Evolutionary conservation across 257 asterid genomes (phyloP).

Genomic region (Datura wrightii): DNA sequence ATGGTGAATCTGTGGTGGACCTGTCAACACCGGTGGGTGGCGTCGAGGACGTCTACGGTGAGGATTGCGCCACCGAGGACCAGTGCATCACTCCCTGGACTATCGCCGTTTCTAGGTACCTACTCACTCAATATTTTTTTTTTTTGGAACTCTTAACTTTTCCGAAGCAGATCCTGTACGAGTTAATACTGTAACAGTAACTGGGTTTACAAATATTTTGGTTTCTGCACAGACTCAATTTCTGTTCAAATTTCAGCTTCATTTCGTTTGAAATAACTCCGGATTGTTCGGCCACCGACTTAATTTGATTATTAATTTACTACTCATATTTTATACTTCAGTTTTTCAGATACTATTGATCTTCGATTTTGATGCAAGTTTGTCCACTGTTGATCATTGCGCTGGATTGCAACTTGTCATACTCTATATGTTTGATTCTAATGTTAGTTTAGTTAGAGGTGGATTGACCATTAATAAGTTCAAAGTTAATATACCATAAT

Average conservation of each 20-base stretch:
- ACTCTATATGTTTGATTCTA: slow-evolving; percentile 4
- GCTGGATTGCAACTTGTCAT: neutral
- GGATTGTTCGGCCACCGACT: neutral
- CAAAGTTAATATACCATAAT: neutral
- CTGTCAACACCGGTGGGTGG: slow-evolving; percentile 82
- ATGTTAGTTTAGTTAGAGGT: too few relatives aligned
- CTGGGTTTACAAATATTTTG: neutral
- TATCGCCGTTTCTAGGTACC: slow-evolving; percentile 74
- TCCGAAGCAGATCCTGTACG: neutral
- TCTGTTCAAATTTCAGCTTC: neutral
- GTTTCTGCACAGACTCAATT: neutral
- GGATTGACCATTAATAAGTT: neutral
- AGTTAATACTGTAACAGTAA: neutral
- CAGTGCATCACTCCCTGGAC: slow-evolving; percentile 89
- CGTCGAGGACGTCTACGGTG: slow-evolving; percentile 87
- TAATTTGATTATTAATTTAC: neutral
- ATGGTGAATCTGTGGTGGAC: slow-evolving; percentile 80
- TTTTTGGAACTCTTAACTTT: neutral
- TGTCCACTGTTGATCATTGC: neutral
- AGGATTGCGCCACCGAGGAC: slow-evolving; percentile 89
- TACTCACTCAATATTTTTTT: neutral
- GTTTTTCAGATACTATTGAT: neutral
- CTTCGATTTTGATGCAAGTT: neutral
- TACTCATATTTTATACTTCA: neutral
- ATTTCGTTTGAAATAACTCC: neutral